Evolutionary conservation across 2,329 filamentous ascomycete genomes (phyloP).

Genomic region (Pyricularia sp.): DNA sequence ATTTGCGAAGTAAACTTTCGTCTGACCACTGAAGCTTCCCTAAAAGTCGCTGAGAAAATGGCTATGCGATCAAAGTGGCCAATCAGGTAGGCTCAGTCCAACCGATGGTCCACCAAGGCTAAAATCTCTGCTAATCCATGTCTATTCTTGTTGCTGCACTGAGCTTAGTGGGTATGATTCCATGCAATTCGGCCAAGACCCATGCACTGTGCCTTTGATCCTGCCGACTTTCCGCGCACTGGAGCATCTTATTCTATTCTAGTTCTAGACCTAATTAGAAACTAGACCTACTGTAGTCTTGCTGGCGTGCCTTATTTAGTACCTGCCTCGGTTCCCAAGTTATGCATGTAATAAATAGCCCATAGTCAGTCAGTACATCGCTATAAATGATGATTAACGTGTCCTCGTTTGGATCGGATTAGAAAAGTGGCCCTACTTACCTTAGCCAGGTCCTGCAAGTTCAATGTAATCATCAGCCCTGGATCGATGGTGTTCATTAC

Average conservation of each 20-base stretch:
- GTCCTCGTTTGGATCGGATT: background rate
- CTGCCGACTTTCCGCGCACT: background rate
- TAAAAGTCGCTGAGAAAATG: background rate
- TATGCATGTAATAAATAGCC: background rate
- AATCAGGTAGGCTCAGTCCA: background rate
- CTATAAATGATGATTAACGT: background rate
- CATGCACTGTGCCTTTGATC: background rate
- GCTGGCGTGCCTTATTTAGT: background rate
- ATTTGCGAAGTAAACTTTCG: background rate
- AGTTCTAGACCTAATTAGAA: too few species aligned
- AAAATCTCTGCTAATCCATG: background rate
- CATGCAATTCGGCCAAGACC: background rate
- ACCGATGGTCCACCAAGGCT: background rate
- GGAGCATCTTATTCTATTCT: background rate
- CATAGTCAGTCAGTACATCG: background rate
- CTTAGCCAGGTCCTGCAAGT: background rate
- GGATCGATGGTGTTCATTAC: too few species aligned
- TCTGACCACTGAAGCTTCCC: background rate
- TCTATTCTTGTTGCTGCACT: background rate
- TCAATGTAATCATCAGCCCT: background rate
- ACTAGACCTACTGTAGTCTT: too few species aligned
- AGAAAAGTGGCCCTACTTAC: background rate
- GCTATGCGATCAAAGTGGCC: background rate
- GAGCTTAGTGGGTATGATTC: background rate
- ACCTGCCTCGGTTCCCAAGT: background rate